Base-by-base conservation (phyloP, 2,329 filamentous ascomycete species). In the Venturia carpophila region DNA sequence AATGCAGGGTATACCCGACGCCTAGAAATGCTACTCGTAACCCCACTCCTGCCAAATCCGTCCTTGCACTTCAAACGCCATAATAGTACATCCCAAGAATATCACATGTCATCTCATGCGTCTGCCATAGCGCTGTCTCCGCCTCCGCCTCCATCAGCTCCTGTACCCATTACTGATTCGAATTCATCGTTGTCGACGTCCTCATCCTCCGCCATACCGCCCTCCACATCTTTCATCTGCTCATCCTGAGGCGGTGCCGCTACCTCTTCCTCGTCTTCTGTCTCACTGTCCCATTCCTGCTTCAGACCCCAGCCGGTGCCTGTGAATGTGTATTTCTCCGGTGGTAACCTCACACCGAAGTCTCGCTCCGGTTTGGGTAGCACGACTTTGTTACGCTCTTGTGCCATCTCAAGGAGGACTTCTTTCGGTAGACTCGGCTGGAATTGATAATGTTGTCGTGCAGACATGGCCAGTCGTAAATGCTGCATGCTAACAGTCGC, bases 321-420 rank as follows among this genome's bases (percentile, higher is more conserved):
- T 3, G 82, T 84, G 62, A 84, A 74, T 72, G 82, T 84, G 70
- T 86, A 87, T 72, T 84, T 76, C 78, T 87, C 85, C 17, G 83
- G 82, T 67, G 85, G 85, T 70, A 87, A 71, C 66, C 84, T 76
- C 66, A 87, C 76, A 2, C 84, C 85, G 70, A 79, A 84, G 60
- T 81, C 79, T 58, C 82, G 76, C 68, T 83, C 80, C n/a, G 84
- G 80, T 69, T 79, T 76, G 49, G 82, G 82, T 68, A 92, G 75
- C 0, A 82, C 83, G 37, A 88, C 79, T 70, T 84, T 84, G 76
- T 92, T 92, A 68, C 87, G 79, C 72, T 89, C 86, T 68, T 82
- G 80, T 15, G 89, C 90, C n/a, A 91, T 79, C 73, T 92, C 88
- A 65, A 87, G 78, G 78, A 92, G 81, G 75, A 89, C 92, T 69